A percentile compares a stretch with the other conserved stretches of the same genome.
These are phyloP conservation scores for Trametes punicea DNA, from an alignment of 768 basidiomycete species.

Conservation along the genomic window DNA sequence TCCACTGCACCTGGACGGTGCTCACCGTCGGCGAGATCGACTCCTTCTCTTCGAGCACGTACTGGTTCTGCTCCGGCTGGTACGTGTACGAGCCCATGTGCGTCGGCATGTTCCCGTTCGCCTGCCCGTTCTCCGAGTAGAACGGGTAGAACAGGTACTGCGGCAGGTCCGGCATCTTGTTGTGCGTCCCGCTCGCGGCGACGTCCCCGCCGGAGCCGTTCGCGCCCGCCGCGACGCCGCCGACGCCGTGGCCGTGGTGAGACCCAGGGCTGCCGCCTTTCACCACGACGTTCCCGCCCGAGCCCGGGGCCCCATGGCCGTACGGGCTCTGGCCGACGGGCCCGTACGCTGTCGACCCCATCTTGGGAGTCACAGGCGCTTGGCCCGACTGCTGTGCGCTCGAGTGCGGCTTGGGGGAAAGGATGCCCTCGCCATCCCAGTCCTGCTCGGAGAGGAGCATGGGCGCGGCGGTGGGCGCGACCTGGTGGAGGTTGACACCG, in stretches of 20 bases:
- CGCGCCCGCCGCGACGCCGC: background rate
- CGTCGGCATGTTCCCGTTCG: conserved; percentile 6
- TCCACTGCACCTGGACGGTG: conserved; percentile 28
- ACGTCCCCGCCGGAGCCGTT: background rate
- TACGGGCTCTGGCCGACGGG: conserved; percentile 28
- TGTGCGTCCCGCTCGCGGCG: conserved; percentile 17
- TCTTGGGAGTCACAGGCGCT: conserved; percentile 31
- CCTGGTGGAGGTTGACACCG: conserved; percentile 63
- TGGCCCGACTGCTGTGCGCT: conserved; percentile 8
- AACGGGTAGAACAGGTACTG: conserved; percentile 74
- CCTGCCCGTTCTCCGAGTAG: conserved; percentile 50
- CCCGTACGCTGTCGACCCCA: conserved; percentile 34
- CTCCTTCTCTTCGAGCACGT: conserved; percentile 68
- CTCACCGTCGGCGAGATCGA: conserved; percentile 15
- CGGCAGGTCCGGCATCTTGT: conserved; percentile 61
- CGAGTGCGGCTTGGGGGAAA: conserved; percentile 16
- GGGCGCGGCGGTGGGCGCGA: conserved; percentile 39
- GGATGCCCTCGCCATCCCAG: conserved; percentile 41
- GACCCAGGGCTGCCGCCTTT: conserved; percentile 10
- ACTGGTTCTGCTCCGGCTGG: conserved; percentile 57
- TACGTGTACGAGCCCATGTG: conserved; percentile 48
- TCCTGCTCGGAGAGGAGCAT: conserved; percentile 42
- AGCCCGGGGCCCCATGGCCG: conserved; percentile 24
- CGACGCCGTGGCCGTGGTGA: background rate
- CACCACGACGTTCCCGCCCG: conserved; percentile 8